Conservation (phyloP, 2,329 filamentous ascomycete species). For the Fusarium buharicum region DNA sequence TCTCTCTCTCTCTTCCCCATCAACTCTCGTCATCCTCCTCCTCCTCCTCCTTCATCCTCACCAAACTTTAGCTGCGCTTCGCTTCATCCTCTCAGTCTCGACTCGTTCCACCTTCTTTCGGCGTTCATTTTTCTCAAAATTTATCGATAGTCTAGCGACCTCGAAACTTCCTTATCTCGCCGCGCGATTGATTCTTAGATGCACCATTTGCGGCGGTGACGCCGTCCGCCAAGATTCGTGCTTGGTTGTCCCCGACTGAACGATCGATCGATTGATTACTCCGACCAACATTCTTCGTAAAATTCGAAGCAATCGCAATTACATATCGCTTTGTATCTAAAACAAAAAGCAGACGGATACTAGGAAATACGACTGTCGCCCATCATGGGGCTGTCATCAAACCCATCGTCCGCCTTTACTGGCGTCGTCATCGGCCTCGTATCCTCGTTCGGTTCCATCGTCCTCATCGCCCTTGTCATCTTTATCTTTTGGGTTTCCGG, state of each 20-base stretch:
- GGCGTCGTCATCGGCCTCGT: slow-evolving; percentile 95
- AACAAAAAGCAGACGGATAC: not conserved
- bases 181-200: slow-evolving; percentile 44
- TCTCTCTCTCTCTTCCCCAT: slow-evolving; percentile 28
- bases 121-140: slow-evolving; percentile 1
- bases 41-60: slow-evolving; percentile 22
- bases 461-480: slow-evolving; percentile 83
- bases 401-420: slow-evolving; percentile 62
- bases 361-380: slow-evolving; percentile 9
- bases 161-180: slow-evolving; percentile 16
- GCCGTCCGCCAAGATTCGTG: slow-evolving; percentile 42
- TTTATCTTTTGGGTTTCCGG: slow-evolving; percentile 88
- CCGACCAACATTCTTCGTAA: slow-evolving; percentile 33
- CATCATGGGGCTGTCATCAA: slow-evolving; percentile 47
- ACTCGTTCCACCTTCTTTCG: slow-evolving; percentile 22
- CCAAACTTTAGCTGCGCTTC: slow-evolving; percentile 15
- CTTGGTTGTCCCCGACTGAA: slow-evolving; percentile 36
- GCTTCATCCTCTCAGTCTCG: slow-evolving; percentile 10
- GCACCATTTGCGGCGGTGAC: slow-evolving; percentile 46
- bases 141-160: slow-evolving; percentile 13
- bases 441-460: slow-evolving; percentile 91
- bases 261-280: slow-evolving; percentile 33
- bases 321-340: slow-evolving; percentile 1
- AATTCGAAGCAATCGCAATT: slow-evolving; percentile 30
- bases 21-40: slow-evolving; percentile 16